phyloP scores from a whole-genome alignment of 768 basidiomycete species.

The Suillus americanus region DNA sequence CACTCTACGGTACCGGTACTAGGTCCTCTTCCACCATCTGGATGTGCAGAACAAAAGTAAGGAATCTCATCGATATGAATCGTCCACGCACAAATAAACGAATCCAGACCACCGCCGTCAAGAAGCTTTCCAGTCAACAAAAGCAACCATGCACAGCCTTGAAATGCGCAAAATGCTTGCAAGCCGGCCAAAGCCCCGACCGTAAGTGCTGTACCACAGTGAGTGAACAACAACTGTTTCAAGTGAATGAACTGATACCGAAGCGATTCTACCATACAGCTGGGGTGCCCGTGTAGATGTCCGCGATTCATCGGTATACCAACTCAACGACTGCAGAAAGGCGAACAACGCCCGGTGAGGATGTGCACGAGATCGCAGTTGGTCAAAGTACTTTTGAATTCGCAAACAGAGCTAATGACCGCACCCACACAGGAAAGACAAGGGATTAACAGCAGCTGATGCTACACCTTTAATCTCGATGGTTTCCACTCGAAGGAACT shows the following conservation, averaged over 20 bases:
- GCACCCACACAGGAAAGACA: not conserved
- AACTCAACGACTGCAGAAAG: not conserved
- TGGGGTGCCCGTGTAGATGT: not conserved
- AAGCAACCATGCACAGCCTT: constrained; percentile 3
- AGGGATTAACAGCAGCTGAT: not conserved
- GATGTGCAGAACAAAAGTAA: not conserved
- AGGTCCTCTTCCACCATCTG: not conserved
- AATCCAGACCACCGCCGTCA: not conserved
- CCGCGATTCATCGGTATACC: constrained; percentile 1
- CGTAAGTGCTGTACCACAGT: not conserved
- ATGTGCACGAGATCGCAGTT: not conserved
- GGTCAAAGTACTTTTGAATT: not conserved
- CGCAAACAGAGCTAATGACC: not conserved
- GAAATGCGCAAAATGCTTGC: constrained; percentile 5
- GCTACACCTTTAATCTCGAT: not conserved
- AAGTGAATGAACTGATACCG: not conserved
- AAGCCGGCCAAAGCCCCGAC: not conserved
- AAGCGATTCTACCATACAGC: not conserved
- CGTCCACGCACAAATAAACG: not conserved
- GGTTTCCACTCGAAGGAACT: not conserved
- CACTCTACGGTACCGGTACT: not conserved
- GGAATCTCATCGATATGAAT: not conserved
- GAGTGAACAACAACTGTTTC: not conserved
- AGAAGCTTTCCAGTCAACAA: not conserved
- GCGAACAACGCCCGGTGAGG: not conserved